phyloP scores from a whole-genome alignment of 2,329 filamentous ascomycete genomes.

The Parastagonospora nodorum region DNA sequence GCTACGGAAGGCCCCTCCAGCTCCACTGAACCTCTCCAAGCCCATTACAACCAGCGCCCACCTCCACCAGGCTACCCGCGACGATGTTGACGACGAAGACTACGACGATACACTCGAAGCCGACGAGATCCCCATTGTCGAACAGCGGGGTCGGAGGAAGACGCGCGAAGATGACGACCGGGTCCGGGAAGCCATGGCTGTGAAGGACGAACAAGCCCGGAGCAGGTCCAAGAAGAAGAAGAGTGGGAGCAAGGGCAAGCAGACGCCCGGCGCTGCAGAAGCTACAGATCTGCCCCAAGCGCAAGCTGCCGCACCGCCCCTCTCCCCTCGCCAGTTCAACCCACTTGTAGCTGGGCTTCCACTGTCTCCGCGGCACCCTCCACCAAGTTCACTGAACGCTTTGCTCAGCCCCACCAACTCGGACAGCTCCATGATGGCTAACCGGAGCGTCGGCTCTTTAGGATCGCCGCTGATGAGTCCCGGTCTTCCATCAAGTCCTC shows the following conservation, averaged over 20 bases:
- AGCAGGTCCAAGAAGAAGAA: conserved; percentile 75
- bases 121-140: conserved; percentile 62
- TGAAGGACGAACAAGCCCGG: conserved; percentile 70
- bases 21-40: conserved; percentile 74
- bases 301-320: conserved; percentile 22
- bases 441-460: conserved; percentile 48
- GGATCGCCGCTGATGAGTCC: conserved; percentile 61
- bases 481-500: conserved; percentile 67
- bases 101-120: conserved; percentile 79
- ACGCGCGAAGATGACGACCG: conserved; percentile 88
- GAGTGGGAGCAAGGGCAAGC: conserved; percentile 57
- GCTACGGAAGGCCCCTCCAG: conserved; percentile 80
- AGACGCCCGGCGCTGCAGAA: conserved; percentile 32
- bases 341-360: conserved; percentile 40
- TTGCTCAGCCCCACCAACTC: conserved; percentile 57
- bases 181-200: conserved; percentile 71
- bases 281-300: conserved; percentile 19
- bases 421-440: conserved; percentile 46
- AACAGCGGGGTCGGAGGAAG: conserved; percentile 75
- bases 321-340: conserved; percentile 40
- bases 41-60: conserved; percentile 50
- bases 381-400: conserved; percentile 45
- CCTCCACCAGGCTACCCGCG: conserved; percentile 52
- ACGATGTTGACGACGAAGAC: conserved; percentile 75
- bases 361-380: conserved; percentile 46